These are phyloP conservation scores for Neurospora sp. DNA, from an alignment of 495 filamentous ascomycete species.

Conservation along the genomic window DNA sequence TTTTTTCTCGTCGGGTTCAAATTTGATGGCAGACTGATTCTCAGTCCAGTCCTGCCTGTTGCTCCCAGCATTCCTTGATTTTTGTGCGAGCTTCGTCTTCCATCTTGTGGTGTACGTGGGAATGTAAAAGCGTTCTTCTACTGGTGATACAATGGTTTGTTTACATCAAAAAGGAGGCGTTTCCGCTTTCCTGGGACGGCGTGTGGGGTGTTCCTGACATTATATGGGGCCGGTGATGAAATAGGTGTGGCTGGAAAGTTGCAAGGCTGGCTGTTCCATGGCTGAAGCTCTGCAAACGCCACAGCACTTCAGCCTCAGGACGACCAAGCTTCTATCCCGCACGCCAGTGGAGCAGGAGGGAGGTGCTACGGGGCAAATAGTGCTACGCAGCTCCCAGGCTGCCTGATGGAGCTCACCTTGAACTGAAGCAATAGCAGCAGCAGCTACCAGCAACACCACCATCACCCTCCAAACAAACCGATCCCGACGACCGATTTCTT, in stretches of 20 bases:
- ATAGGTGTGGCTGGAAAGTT: neutral
- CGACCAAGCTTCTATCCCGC: neutral
- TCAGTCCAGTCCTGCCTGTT: neutral
- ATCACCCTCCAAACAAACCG: constrained; percentile 2
- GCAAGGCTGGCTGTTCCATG: neutral
- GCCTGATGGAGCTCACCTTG: neutral
- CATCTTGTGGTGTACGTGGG: neutral
- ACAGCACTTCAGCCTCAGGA: neutral
- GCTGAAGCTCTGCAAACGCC: neutral
- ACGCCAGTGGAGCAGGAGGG: neutral
- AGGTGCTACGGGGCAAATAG: neutral
- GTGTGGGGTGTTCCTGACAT: neutral
- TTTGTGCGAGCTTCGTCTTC: neutral
- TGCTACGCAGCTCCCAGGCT: constrained; percentile 5
- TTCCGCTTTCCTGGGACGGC: neutral
- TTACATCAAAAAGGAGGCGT: neutral
- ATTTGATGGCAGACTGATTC: neutral
- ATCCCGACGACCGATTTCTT: constrained; percentile 1
- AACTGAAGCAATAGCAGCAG: constrained; percentile 1
- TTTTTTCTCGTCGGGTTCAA: neutral
- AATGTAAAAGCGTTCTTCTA: neutral
- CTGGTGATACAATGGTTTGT: neutral
- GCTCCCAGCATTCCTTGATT: neutral
- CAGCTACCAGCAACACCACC: neutral
- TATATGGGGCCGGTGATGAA: neutral